These are phyloP conservation scores for Adansonia madagascariensis DNA, from an alignment of 441 rosid species.

Conservation along the genomic window DNA sequence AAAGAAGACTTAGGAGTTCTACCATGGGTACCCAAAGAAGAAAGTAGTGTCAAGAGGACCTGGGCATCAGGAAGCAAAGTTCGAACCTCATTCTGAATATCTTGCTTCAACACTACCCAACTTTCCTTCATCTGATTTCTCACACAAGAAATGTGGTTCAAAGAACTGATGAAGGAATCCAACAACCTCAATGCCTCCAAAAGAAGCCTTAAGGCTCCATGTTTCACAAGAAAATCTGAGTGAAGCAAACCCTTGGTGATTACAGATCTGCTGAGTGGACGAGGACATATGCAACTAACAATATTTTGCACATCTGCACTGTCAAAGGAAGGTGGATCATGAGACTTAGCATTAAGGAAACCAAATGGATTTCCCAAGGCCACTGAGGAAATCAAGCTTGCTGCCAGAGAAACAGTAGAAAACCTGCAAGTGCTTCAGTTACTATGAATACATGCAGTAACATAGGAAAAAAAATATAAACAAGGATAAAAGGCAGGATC, in stretches of 20 bases:
- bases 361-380: slow-evolving; percentile 53
- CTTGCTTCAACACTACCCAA: slow-evolving; percentile 60
- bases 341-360: slow-evolving; percentile 54
- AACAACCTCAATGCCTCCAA: slow-evolving; percentile 72
- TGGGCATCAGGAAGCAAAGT: slow-evolving; percentile 83
- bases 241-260: slow-evolving; percentile 90
- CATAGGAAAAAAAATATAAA: background rate
- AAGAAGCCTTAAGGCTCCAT: slow-evolving; percentile 84
- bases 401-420: slow-evolving; percentile 79
- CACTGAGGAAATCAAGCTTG: slow-evolving; percentile 68
- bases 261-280: slow-evolving; percentile 68
- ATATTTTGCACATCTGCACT: slow-evolving; percentile 58
- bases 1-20: slow-evolving; percentile 35
- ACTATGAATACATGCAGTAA: slow-evolving; percentile 37
- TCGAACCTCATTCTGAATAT: slow-evolving; percentile 67
- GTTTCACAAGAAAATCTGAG: slow-evolving; percentile 75
- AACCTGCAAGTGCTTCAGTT: slow-evolving; percentile 77
- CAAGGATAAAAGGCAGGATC: slow-evolving; percentile 28
- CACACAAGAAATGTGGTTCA: slow-evolving; percentile 38
- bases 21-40: slow-evolving; percentile 47
- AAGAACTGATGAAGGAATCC: slow-evolving; percentile 58
- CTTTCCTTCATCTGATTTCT: slow-evolving; percentile 39
- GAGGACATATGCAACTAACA: slow-evolving; percentile 73
- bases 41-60: slow-evolving; percentile 66
- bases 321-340: slow-evolving; percentile 47